phyloP scores from a whole-genome alignment of 129 eudicot species.

The Mikania micrantha region DNA sequence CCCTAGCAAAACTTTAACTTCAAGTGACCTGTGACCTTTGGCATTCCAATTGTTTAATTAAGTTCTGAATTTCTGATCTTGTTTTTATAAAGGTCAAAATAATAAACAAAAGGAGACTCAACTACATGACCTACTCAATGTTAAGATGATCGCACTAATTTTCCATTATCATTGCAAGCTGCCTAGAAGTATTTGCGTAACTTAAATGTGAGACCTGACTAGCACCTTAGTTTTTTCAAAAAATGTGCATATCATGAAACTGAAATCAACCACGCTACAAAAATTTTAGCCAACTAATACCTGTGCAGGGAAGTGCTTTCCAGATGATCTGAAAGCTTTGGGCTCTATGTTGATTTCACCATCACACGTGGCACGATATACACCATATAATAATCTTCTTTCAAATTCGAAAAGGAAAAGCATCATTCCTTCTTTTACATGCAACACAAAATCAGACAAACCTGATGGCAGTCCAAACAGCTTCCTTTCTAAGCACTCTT shows the following conservation, averaged over 20 bases:
- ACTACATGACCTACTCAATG: neutral
- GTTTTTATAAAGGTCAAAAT: neutral
- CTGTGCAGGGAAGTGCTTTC: conserved; percentile 73
- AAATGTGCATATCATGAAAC: neutral
- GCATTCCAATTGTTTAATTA: conserved; percentile 2
- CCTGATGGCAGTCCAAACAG: conserved; percentile 63
- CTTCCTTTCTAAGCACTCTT: conserved; percentile 43
- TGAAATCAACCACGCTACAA: neutral
- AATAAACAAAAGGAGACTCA: neutral
- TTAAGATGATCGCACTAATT: neutral
- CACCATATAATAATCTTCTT: conserved; percentile 58
- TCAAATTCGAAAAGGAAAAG: conserved; percentile 75
- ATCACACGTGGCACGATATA: conserved; percentile 66
- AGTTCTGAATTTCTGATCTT: no score
- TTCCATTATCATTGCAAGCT: neutral
- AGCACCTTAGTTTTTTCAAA: neutral
- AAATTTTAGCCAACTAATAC: conserved; percentile 28
- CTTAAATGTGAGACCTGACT: neutral
- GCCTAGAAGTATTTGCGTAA: neutral
- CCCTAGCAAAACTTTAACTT: neutral
- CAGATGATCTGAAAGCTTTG: conserved; percentile 43
- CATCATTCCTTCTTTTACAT: conserved; percentile 73
- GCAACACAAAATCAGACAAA: conserved; percentile 51
- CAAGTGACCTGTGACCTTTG: conserved; percentile 1
- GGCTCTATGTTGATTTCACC: conserved; percentile 64